phyloP scores from a whole-genome alignment of 805 yeast species.

The Nakazawaea populi region DNA sequence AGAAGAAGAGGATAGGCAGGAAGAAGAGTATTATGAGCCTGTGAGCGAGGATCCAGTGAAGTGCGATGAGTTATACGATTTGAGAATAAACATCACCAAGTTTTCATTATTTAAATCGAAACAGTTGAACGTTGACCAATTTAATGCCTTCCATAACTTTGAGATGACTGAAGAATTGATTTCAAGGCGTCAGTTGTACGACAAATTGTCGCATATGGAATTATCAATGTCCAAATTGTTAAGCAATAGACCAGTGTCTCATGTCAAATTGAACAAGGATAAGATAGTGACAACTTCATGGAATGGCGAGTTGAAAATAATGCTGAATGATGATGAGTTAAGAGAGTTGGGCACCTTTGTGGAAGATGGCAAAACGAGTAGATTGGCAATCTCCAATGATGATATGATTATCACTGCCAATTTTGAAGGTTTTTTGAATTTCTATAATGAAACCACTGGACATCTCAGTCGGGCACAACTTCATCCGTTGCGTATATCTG shows the following conservation, averaged over 20 bases:
- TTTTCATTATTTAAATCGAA: slow-evolving; percentile 44
- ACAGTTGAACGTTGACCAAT: slow-evolving; percentile 32
- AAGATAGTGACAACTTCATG: slow-evolving; percentile 69
- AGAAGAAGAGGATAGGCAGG: slow-evolving; percentile 24
- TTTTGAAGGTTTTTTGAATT: slow-evolving; percentile 31
- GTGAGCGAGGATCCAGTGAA: slow-evolving; percentile 59
- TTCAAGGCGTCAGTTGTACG: slow-evolving; percentile 37
- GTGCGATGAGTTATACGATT: slow-evolving; percentile 43
- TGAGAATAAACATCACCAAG: slow-evolving; percentile 46
- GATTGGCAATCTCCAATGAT: slow-evolving; percentile 56
- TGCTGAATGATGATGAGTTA: slow-evolving; percentile 33
- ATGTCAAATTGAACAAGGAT: slow-evolving; percentile 39
- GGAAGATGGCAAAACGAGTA: slow-evolving; percentile 61
- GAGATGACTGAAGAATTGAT: slow-evolving; percentile 38
- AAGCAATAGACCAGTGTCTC: slow-evolving; percentile 64
- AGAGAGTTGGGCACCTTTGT: slow-evolving; percentile 20
- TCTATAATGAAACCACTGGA: slow-evolving; percentile 20
- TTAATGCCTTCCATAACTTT: slow-evolving; percentile 19
- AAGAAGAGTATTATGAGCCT: slow-evolving; percentile 26
- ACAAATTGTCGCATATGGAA: slow-evolving; percentile 28
- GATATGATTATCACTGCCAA: slow-evolving; percentile 7
- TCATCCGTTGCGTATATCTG: slow-evolving; percentile 54
- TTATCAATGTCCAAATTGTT: slow-evolving; percentile 66
- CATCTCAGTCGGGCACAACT: not conserved
- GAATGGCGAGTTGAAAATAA: slow-evolving; percentile 63